phyloP scores from a whole-genome alignment of 73 alveolate genomes.

The Blepharisma japonicum region DNA sequence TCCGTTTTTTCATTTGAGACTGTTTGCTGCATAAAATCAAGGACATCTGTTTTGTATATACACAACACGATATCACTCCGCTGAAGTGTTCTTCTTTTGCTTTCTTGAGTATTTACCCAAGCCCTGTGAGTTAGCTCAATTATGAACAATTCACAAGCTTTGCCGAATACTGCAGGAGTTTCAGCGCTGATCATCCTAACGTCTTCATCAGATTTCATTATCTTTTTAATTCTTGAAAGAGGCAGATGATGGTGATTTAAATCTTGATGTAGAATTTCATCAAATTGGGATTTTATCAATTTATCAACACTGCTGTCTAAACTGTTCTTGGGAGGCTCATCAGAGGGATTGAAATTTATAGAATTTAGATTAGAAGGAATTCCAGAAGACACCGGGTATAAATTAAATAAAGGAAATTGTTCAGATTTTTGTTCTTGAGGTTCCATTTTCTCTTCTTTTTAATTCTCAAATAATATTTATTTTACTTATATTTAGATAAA shows the following conservation, averaged over 20 bases:
- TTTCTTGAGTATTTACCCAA: conserved; percentile 90
- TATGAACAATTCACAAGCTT: conserved; percentile 98
- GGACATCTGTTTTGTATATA: conserved; percentile 88
- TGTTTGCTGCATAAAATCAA: conserved; percentile 81
- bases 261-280: conserved; percentile 52
- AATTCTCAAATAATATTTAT: too few species aligned
- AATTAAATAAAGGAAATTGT: too few species aligned
- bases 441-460: too few species aligned
- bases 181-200: conserved; percentile 30
- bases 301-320: not conserved
- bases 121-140: conserved; percentile 96
- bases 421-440: too few species aligned
- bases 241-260: conserved; percentile 78
- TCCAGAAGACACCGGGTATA: too few species aligned
- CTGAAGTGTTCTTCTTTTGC: conserved; percentile 93
- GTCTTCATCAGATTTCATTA: conserved; percentile 77
- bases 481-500: too few species aligned
- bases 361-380: too few species aligned
- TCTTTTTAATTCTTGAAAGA: conserved; percentile 95
- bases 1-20: not conserved
- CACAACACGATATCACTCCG: conserved; percentile 94
- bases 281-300: not conserved
- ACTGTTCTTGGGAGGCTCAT: too few species aligned
- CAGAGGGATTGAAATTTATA: too few species aligned
- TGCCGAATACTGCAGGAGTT: conserved; percentile 98